These are phyloP conservation scores for Penicillium olsonii DNA, from an alignment of 2,329 filamentous ascomycete genomes.

Conservation along the genomic window DNA sequence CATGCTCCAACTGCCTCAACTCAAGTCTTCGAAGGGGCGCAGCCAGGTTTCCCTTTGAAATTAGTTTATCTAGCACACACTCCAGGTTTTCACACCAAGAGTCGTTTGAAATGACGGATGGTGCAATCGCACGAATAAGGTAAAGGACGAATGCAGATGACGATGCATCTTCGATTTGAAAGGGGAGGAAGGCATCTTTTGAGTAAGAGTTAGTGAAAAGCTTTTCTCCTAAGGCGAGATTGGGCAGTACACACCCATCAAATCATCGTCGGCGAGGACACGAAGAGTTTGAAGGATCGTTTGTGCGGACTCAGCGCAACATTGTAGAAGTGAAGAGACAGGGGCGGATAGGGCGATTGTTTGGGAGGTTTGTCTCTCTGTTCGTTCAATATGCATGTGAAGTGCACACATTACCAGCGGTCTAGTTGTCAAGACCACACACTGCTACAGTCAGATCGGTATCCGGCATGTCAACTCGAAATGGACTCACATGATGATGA, in stretches of 20 bases:
- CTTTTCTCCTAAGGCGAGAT: neutral
- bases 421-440: constrained; percentile 29
- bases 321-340: constrained; percentile 27
- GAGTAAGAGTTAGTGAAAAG: neutral
- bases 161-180: constrained; percentile 46
- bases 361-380: constrained; percentile 18
- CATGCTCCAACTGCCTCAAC: constrained; percentile 41
- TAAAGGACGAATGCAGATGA: constrained; percentile 46
- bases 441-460: constrained; percentile 14
- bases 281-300: constrained; percentile 29
- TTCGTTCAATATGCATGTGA: constrained; percentile 28
- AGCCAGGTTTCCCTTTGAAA: constrained; percentile 40
- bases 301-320: constrained; percentile 27
- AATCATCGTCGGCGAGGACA: constrained; percentile 24
- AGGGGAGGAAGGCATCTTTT: constrained; percentile 41
- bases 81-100: constrained; percentile 40
- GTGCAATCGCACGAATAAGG: constrained; percentile 35
- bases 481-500: constrained; percentile 27
- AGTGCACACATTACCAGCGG: constrained; percentile 30
- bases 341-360: constrained; percentile 17
- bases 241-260: constrained; percentile 15
- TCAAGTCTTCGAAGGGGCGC: constrained; percentile 42
- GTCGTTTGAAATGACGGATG: constrained; percentile 36
- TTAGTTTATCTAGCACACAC: constrained; percentile 42
- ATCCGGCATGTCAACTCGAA: neutral